Evolutionary conservation across 768 basidiomycete species (phyloP), one percentile per base, ranked within the genome.

Genomic region (Russula earlei): DNA sequence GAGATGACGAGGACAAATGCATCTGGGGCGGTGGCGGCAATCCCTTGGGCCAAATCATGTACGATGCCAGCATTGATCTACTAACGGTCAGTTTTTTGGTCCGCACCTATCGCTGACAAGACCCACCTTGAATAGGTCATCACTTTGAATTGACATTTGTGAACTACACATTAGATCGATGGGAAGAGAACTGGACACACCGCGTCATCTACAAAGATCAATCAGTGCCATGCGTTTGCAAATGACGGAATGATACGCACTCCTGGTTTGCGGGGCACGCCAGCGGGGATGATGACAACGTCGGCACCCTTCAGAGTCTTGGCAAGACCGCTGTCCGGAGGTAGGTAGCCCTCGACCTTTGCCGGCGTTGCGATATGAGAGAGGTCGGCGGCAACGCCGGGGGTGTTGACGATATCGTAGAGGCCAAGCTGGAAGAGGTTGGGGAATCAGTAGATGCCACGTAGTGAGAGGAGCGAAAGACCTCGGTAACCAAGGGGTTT

Each of bases 31-130:
- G 73, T 68, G 15, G 79, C 83, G 15, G 95, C 94, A 65, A 93
- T 89, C 31, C 89, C 93, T 34, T 82, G 85, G 15, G 94, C 95
- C 56, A 99, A 83, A 66, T 91, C 91, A 64, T 85, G 85, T 56
- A 97, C 88, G 69, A 99, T 99, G 45, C 92, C 92, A 54, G 91
- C 96, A 73, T 99, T 99, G 78, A 94, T 96, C 91, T 96, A 65
- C 48, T 49, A 33, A 12, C 8, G 40, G 43, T 59, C 38, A 58
- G 41, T 15, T 20, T 53, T 61, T 54, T 54, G 52, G 43, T 20
- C 14, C 38, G n/a, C 4, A 20, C 9, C 42, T 7, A 20, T 20
- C 24, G 3, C 17, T 19, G n/a, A 29, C 24, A 14, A 20, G 31
- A 14, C 75, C 57, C 50, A 87, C 91, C 79, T 94, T 93, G 85